Conservation (phyloP, 768 basidiomycete genomes). For the Naematelia encephala region DNA sequence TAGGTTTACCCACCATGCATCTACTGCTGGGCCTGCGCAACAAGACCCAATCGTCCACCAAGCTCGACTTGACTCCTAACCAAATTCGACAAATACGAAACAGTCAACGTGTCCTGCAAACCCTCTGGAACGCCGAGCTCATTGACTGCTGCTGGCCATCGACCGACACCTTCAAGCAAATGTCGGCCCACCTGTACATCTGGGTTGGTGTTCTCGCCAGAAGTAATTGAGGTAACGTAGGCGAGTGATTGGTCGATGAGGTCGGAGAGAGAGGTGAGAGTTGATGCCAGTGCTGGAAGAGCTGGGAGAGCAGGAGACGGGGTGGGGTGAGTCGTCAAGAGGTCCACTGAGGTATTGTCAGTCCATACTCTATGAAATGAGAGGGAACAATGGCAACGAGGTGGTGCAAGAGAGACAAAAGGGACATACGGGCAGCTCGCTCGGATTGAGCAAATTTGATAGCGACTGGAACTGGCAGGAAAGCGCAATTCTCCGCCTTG, state of each 20-base stretch:
- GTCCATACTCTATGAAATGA: neutral
- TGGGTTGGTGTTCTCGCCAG: conserved; percentile 71
- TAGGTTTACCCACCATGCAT: too few relatives aligned
- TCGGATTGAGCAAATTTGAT: conserved; percentile 79
- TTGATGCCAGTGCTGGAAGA: conserved; percentile 70
- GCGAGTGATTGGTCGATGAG: conserved; percentile 82
- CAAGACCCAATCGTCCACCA: conserved; percentile 77
- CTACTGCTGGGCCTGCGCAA: conserved; percentile 43
- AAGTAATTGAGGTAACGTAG: conserved; percentile 69
- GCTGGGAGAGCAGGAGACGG: conserved; percentile 56
- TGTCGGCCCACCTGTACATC: conserved; percentile 85
- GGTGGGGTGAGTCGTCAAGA: conserved; percentile 55
- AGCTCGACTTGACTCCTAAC: conserved; percentile 91
- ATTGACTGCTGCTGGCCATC: conserved; percentile 51
- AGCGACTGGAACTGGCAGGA: conserved; percentile 84
- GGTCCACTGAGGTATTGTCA: conserved; percentile 67
- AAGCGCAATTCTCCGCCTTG: conserved; percentile 92
- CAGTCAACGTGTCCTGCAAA: conserved; percentile 80
- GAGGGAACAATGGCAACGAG: conserved; percentile 2
- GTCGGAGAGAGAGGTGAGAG: conserved; percentile 65
- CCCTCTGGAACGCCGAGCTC: conserved; percentile 53
- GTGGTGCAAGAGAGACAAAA: conserved; percentile 10
- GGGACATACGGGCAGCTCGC: conserved; percentile 66
- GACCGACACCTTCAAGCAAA: conserved; percentile 69
- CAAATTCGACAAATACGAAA: conserved; percentile 89